Percentiles rank a stretch among this genome's conserved stretches.
Evolutionary conservation across 2,329 filamentous ascomycete genomes (phyloP).

Genomic region (Botrytis pseudocinerea): DNA sequence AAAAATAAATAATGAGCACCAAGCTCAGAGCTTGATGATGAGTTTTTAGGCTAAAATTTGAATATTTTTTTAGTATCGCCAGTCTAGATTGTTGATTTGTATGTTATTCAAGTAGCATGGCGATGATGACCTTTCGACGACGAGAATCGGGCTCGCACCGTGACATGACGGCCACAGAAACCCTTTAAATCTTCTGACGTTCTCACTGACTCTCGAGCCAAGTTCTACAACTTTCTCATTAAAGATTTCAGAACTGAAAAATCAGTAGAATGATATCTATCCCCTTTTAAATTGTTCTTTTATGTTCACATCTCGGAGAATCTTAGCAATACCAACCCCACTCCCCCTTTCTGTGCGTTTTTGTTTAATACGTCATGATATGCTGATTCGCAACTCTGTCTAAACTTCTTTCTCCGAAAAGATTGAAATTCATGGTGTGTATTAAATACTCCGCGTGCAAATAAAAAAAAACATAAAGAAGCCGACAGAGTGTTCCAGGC

Average conservation of each 20-base stretch:
- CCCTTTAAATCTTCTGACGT: background rate
- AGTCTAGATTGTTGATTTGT: background rate
- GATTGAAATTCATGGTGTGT: background rate
- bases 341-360: too few relatives aligned
- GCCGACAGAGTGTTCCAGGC: fast-evolving
- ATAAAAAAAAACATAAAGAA: background rate
- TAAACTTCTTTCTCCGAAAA: fast-evolving
- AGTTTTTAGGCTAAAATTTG: background rate
- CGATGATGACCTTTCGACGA: background rate
- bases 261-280: background rate
- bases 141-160: background rate
- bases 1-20: background rate
- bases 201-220: background rate
- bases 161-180: background rate
- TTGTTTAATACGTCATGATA: background rate
- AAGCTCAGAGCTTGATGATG: background rate
- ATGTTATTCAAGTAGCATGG: background rate
- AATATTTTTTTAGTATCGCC: too few relatives aligned
- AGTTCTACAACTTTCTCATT: too few relatives aligned
- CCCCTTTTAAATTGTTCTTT: background rate
- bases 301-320: background rate
- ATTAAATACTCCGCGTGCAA: background rate
- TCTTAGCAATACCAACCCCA: too few relatives aligned
- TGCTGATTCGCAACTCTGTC: background rate
- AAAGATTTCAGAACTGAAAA: too few relatives aligned